Conservation (phyloP, 169 alveolate species). For the Plasmodium inui region DNA sequence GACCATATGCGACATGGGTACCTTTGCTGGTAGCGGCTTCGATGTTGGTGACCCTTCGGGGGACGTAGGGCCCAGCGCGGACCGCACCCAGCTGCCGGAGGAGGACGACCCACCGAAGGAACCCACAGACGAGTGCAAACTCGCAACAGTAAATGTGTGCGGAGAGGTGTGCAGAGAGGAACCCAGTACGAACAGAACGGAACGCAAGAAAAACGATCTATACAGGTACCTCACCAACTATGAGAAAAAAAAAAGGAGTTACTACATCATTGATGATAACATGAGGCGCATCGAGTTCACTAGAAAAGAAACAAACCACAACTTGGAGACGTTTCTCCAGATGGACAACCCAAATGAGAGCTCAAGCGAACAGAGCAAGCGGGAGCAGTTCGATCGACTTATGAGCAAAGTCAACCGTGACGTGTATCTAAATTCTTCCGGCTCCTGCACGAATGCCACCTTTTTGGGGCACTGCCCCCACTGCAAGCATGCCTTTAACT, state of each 20-base stretch:
- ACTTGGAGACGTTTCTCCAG: slow-evolving; percentile 23
- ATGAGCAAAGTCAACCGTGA: slow-evolving; percentile 46
- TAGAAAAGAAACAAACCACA: slow-evolving; percentile 42
- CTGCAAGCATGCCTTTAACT: slow-evolving; percentile 23
- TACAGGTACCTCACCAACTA: slow-evolving; percentile 16
- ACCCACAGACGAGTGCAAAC: not conserved
- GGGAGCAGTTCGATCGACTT: not conserved
- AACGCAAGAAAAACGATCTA: not conserved
- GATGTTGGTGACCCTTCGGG: not conserved
- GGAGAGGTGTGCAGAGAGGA: not conserved
- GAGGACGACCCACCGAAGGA: not conserved
- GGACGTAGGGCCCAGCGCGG: too few relatives aligned
- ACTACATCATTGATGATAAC: slow-evolving; percentile 57
- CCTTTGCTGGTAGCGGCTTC: not conserved
- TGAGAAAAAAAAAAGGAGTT: slow-evolving; percentile 35
- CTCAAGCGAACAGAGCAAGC: not conserved
- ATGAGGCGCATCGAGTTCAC: slow-evolving; percentile 36
- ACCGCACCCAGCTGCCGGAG: not conserved
- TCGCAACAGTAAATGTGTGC: not conserved
- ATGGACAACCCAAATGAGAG: not conserved
- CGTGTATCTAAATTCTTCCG: slow-evolving; percentile 18
- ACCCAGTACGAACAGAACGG: not conserved
- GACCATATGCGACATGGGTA: not conserved
- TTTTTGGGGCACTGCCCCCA: slow-evolving; percentile 73
- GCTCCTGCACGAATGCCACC: slow-evolving; percentile 33